These are phyloP conservation scores for Penicillium paxilli DNA, from an alignment of 495 filamentous ascomycete genomes.

Conservation along the genomic window DNA sequence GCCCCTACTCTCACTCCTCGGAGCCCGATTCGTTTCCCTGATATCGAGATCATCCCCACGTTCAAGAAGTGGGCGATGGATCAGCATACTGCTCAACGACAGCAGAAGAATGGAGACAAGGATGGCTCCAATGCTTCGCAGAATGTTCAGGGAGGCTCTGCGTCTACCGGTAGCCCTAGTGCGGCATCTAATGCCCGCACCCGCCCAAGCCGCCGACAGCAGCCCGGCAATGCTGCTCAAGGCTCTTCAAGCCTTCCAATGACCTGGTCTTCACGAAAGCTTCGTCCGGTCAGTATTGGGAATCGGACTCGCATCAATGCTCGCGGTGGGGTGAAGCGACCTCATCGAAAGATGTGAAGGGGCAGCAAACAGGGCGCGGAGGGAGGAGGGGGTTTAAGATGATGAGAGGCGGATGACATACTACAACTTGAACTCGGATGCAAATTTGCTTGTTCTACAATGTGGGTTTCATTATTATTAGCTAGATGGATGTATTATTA, in stretches of 20 bases:
- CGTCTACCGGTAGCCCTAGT: no score
- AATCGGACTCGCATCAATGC: neutral
- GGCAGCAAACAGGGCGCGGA: no score
- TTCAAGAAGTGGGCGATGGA: conserved; percentile 36
- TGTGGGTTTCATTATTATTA: no score
- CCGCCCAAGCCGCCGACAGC: neutral
- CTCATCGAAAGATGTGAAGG: no score
- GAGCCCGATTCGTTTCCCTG: conserved; percentile 49
- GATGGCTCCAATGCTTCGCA: neutral
- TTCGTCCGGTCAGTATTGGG: no score
- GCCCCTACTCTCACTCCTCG: neutral
- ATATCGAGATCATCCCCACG: conserved; percentile 67
- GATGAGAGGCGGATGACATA: no score
- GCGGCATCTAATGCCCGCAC: neutral
- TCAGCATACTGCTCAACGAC: neutral
- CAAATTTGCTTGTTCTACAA: no score
- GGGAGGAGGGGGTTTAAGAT: no score
- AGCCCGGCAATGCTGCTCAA: neutral
- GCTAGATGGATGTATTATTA: no score
- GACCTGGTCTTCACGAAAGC: no score
- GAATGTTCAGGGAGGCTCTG: neutral
- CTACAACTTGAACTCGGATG: no score
- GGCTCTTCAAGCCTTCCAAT: no score
- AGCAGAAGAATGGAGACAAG: neutral
- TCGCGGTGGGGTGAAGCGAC: neutral